Evolutionary conservation across 2,329 filamentous ascomycete species (phyloP).

Genomic region (Colletotrichum coccodes): DNA sequence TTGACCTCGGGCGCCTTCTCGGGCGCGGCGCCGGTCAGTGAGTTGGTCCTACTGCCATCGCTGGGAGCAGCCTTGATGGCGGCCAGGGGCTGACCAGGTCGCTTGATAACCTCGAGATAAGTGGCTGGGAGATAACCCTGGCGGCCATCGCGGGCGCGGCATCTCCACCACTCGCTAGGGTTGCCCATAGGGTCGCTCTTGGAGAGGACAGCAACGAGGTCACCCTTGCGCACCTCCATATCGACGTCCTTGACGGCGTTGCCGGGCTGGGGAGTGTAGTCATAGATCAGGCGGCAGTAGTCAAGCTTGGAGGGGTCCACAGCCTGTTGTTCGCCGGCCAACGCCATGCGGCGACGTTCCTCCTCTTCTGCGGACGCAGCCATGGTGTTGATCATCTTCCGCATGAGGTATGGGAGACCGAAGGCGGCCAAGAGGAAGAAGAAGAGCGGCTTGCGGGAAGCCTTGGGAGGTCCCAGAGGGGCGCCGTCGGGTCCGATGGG

Average conservation of each 20-base stretch:
- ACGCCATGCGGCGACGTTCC: conserved; percentile 67
- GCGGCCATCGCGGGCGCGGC: conserved; percentile 86
- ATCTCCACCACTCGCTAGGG: conserved; percentile 97
- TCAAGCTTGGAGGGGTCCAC: conserved; percentile 92
- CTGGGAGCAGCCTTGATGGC: conserved; percentile 61
- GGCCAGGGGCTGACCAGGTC: conserved; percentile 61
- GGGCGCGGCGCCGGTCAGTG: conserved; percentile 56
- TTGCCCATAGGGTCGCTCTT: conserved; percentile 94
- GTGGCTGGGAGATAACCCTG: conserved; percentile 93
- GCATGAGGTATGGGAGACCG: conserved; percentile 95
- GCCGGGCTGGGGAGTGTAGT: conserved; percentile 85
- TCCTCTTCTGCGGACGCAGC: conserved; percentile 88
- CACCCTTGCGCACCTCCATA: conserved; percentile 91
- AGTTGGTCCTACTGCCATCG: conserved; percentile 59
- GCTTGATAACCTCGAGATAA: conserved; percentile 81
- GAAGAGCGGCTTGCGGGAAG: conserved; percentile 93
- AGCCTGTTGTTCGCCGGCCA: conserved; percentile 57
- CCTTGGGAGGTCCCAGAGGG: conserved; percentile 70
- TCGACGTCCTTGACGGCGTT: conserved; percentile 77
- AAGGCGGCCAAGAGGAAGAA: conserved; percentile 97
- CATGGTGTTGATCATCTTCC: conserved; percentile 89
- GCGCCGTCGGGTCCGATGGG: conserved; percentile 68
- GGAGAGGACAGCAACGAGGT: conserved; percentile 91
- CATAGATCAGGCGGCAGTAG: conserved; percentile 94
- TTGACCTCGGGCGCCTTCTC: conserved; percentile 41